Evolutionary conservation across 257 asterid genomes (phyloP).

Genomic region (Lycium barbarum): DNA sequence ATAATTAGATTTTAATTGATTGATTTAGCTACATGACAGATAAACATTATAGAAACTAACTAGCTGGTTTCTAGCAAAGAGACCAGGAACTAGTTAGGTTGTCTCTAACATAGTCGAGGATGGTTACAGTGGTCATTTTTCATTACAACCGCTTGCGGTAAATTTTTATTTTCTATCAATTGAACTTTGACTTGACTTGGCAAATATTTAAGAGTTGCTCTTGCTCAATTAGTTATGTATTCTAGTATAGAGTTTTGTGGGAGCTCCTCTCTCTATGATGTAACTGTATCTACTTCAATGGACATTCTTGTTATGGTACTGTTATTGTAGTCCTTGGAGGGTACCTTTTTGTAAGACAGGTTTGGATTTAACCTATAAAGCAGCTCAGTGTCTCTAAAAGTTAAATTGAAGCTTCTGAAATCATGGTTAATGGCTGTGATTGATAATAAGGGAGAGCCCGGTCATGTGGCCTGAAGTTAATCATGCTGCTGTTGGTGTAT

Average conservation of each 20-base stretch:
- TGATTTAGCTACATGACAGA: not conserved
- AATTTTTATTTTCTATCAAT: not conserved
- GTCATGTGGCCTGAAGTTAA: not conserved
- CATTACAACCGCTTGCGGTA: not conserved
- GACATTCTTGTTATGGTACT: not conserved
- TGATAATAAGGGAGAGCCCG: not conserved
- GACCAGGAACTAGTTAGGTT: too few species aligned
- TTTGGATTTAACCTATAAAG: not conserved
- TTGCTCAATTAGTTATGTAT: not conserved
- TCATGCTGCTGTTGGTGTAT: not conserved
- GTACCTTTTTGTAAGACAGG: not conserved
- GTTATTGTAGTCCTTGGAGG: not conserved
- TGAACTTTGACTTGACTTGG: not conserved
- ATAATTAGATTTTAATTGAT: not conserved
- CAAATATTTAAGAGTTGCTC: not conserved
- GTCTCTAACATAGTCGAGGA: not conserved
- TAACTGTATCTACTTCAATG: not conserved
- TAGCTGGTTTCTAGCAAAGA: not conserved
- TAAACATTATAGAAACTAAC: not conserved
- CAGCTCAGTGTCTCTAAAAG: not conserved
- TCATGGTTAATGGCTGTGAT: not conserved
- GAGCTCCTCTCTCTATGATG: not conserved
- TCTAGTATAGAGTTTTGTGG: not conserved
- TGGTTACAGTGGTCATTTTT: not conserved
- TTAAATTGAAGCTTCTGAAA: not conserved